A percentile compares a stretch with the other conserved stretches of the same genome.
Conservation (phyloP, 495 filamentous ascomycete genomes). For the Penicillium antarcticum region DNA sequence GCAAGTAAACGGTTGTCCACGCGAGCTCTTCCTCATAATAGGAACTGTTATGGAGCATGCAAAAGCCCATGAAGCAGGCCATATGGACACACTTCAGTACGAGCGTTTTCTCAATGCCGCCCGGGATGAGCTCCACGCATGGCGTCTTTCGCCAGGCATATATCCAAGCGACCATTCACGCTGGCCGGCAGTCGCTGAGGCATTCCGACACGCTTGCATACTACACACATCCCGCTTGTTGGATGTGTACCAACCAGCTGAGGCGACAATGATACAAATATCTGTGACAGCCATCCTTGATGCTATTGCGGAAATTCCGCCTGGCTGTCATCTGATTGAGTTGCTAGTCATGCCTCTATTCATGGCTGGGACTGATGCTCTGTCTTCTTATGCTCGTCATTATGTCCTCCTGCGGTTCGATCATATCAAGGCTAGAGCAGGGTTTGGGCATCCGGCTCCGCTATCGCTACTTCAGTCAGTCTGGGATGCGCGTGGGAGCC, state of each 20-base stretch:
- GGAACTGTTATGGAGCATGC: slow-evolving; percentile 30
- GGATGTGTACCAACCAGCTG: slow-evolving; percentile 23
- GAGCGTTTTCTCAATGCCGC: slow-evolving; percentile 12
- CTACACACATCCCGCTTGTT: slow-evolving; percentile 32
- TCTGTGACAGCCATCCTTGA: slow-evolving; percentile 31
- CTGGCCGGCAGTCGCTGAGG: slow-evolving; percentile 31
- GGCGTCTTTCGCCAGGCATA: slow-evolving; percentile 19
- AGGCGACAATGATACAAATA: slow-evolving; percentile 23
- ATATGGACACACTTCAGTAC: slow-evolving; percentile 17
- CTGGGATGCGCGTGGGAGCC: slow-evolving; percentile 30
- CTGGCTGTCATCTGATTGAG: slow-evolving; percentile 25
- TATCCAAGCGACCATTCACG: slow-evolving; percentile 29
- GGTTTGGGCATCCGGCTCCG: slow-evolving; percentile 28
- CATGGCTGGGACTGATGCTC: slow-evolving; percentile 34
- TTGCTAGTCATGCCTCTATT: slow-evolving; percentile 35
- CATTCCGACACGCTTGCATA: slow-evolving; percentile 34
- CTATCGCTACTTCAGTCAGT: slow-evolving; percentile 27
- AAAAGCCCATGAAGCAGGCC: slow-evolving; percentile 27
- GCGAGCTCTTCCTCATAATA: slow-evolving; percentile 34
- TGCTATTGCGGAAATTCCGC: slow-evolving; percentile 28
- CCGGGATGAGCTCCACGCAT: slow-evolving; percentile 26
- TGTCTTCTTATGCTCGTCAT: slow-evolving; percentile 31
- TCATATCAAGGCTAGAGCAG: slow-evolving; percentile 29
- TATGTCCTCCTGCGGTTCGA: slow-evolving; percentile 28
- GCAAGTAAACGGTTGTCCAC: slow-evolving; percentile 35